Conservation (phyloP, 2,329 filamentous ascomycete genomes). For the Chaetomium globosum region DNA sequence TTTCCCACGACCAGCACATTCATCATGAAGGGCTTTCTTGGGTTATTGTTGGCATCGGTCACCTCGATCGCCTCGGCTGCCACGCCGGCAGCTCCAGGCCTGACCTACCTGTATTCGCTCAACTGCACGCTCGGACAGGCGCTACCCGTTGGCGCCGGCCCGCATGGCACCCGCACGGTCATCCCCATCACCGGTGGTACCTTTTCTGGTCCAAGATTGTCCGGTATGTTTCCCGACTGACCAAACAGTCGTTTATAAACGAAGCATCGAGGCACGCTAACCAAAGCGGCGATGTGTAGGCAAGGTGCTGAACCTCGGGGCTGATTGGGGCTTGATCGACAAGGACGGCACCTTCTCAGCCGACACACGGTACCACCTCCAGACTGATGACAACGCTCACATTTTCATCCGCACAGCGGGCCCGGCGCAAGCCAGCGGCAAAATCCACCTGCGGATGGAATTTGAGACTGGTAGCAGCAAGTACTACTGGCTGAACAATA, state of each 20-base stretch:
- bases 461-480: conserved; percentile 39
- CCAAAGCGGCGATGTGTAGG: conserved; percentile 27
- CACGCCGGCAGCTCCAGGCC: conserved; percentile 30
- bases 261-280: background rate
- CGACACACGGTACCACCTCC: conserved; percentile 41
- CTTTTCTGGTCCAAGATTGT: conserved; percentile 37
- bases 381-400: conserved; percentile 40
- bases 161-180: conserved; percentile 34
- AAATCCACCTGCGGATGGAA: conserved; percentile 35
- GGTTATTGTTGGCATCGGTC: conserved; percentile 1
- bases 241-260: background rate
- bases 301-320: conserved; percentile 39
- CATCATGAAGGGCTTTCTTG: background rate
- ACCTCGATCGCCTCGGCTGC: background rate
- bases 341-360: conserved; percentile 37
- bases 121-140: conserved; percentile 37
- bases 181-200: conserved; percentile 40
- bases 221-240: conserved; percentile 24
- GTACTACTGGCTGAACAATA: conserved; percentile 42
- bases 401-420: conserved; percentile 41
- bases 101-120: conserved; percentile 39
- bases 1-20: background rate
- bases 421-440: conserved; percentile 36
- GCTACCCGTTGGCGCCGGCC: conserved; percentile 36
- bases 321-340: conserved; percentile 40